A percentile compares a stretch with the other conserved stretches of the same genome.
Evolutionary conservation across 768 basidiomycete species (phyloP).

Genomic region (Auriscalpium microsporum): DNA sequence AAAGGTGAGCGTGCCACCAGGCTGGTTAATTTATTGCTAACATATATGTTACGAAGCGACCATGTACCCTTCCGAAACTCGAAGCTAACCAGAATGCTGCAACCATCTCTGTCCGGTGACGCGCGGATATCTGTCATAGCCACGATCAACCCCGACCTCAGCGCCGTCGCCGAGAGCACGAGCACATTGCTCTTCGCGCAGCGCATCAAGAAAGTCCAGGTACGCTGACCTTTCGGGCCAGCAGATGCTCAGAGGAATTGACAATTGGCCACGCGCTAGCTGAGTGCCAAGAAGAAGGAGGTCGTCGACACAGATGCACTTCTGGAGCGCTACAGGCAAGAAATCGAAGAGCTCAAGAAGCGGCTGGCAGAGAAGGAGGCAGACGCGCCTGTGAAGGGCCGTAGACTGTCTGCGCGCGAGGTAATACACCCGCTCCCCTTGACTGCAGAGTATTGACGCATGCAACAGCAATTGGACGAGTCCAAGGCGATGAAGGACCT

Average conservation of each 20-base stretch:
- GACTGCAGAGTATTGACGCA: constrained; percentile 1
- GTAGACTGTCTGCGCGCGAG: constrained; percentile 39
- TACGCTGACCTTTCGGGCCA: constrained; percentile 20
- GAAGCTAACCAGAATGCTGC: constrained; percentile 88
- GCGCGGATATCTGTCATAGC: constrained; percentile 95
- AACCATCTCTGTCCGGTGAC: constrained; percentile 91
- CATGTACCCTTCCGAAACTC: constrained; percentile 95
- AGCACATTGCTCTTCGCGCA: constrained; percentile 89
- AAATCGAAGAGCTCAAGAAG: constrained; percentile 83
- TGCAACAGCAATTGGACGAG: constrained; percentile 68
- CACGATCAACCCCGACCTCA: constrained; percentile 81
- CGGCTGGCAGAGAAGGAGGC: constrained; percentile 50
- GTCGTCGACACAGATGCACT: constrained; percentile 88
- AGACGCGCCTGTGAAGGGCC: constrained; percentile 40
- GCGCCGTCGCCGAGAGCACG: constrained; percentile 74
- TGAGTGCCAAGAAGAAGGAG: constrained; percentile 89
- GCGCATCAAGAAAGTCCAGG: constrained; percentile 83
- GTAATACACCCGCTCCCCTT: constrained; percentile 15
- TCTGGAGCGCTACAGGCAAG: constrained; percentile 88
- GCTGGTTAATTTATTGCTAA: neutral
- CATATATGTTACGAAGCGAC: constrained; percentile 38
- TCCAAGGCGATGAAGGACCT: constrained; percentile 79
- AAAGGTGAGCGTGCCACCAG: constrained; percentile 36
- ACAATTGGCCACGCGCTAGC: constrained; percentile 22
- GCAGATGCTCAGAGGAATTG: neutral